Evolutionary conservation across 108 stramenopile species (phyloP).

Genomic region (Nitzschia sp.): DNA sequence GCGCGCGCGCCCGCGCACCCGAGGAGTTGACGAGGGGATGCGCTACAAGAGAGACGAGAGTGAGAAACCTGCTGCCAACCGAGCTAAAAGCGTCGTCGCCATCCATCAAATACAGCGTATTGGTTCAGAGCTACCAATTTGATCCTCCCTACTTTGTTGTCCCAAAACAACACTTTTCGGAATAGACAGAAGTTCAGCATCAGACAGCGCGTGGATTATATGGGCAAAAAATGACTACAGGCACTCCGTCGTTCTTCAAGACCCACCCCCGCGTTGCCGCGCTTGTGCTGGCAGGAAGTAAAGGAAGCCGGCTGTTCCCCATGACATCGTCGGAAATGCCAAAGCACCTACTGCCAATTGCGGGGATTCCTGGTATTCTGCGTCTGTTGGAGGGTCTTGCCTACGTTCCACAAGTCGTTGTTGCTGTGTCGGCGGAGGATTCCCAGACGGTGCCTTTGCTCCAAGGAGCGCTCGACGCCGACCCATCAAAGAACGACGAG

Average conservation of each 20-base stretch:
- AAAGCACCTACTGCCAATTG: conserved; percentile 76
- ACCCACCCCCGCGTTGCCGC: conserved; percentile 42
- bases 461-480: neutral
- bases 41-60: no score
- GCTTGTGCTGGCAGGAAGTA: conserved; percentile 68
- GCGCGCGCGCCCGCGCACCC: no score
- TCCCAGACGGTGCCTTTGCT: conserved; percentile 42
- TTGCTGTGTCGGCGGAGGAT: conserved; percentile 62
- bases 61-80: no score
- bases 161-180: no score
- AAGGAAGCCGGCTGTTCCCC: conserved; percentile 75
- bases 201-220: no score
- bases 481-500: neutral
- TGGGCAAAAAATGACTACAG: neutral
- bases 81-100: no score
- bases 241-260: conserved; percentile 26
- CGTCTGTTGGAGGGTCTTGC: conserved; percentile 48
- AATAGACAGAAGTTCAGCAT: no score
- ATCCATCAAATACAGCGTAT: no score
- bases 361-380: conserved; percentile 46
- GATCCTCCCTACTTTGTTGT: no score
- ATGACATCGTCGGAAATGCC: conserved; percentile 58
- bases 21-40: no score
- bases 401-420: conserved; percentile 44
- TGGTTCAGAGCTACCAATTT: no score